Percentiles rank a stretch among this genome's conserved stretches.
Conservation (phyloP, 2,329 filamentous ascomycete genomes). For the Ophiostoma himal-ulmi region DNA sequence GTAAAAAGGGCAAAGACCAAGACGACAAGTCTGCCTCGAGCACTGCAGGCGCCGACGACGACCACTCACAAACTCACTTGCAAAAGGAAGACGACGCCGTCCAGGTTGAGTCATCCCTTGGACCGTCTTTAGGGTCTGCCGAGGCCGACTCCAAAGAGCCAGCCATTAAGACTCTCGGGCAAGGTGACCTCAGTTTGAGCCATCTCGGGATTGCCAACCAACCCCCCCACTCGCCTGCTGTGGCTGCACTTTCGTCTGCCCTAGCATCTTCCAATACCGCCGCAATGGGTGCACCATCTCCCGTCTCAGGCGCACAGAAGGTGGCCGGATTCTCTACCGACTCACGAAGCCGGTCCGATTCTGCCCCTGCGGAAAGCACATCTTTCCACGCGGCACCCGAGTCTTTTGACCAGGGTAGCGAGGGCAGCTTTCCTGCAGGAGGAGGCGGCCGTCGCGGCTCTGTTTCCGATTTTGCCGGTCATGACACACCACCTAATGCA, state of each 20-base stretch:
- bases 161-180: constrained; percentile 82
- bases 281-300: constrained; percentile 33
- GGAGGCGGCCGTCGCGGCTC: constrained; percentile 41
- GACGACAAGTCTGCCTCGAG: constrained; percentile 18
- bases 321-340: constrained; percentile 33
- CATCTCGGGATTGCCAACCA: constrained; percentile 71
- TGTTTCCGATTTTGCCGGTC: constrained; percentile 42
- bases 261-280: constrained; percentile 22
- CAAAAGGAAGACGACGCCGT: constrained; percentile 33
- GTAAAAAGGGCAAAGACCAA: constrained; percentile 15
- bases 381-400: constrained; percentile 12
- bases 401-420: constrained; percentile 18
- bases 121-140: constrained; percentile 31
- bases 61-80: background rate
- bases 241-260: background rate
- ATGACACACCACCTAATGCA: constrained; percentile 58
- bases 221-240: constrained; percentile 4
- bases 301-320: background rate
- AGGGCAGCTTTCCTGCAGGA: constrained; percentile 4
- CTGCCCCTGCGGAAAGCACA: constrained; percentile 47
- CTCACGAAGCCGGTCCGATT: constrained; percentile 49
- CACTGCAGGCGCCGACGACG: constrained; percentile 28
- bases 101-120: constrained; percentile 40
- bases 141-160: constrained; percentile 55
- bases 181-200: constrained; percentile 81